Evolutionary conservation across 352 stramenopile species (phyloP), one percentile per base, ranked within the genome.

Genomic region (Phytophthora brassicae): DNA sequence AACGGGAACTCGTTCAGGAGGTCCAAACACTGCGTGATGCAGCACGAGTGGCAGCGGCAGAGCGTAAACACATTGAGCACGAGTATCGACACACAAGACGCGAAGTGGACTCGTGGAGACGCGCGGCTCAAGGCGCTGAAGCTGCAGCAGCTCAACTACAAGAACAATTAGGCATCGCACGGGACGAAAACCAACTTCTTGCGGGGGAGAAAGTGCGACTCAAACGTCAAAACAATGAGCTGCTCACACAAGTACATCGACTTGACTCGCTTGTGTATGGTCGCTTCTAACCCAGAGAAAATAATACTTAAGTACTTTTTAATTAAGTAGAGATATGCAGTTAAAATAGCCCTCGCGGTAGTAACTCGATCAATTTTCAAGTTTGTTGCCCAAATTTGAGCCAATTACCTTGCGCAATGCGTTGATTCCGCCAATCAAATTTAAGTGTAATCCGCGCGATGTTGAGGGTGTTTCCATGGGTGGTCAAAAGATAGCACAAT

Each of bases 221-320:
- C 24, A 77, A 87, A 62, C 75, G 77, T 12, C 81, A 90, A 44
- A 93, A 93, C 70, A 76, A 74, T 47, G 81, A 93, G 60, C 63
- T 94, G 4, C 55, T 84, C 4, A 75, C 79, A 4, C 82, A 92
- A 17, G 82, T 94, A 8, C 80, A 89, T 63, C 81, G 84, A 4
- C 75, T 90, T 33, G 82, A 92, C 51, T 84, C 80, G 14, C 72
- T 92, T 22, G 81, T 92, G 38, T 90, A 92, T 55, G 81, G 81
- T 1, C 80, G 81, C 2, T 91, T 93, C 67, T 90, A 74, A n/a
- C n/a, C n/a, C n/a, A n/a, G n/a, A n/a, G n/a, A n/a, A n/a, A n/a
- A n/a, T n/a, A n/a, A n/a, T n/a, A n/a, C n/a, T n/a, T n/a, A n/a
- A n/a, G n/a, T n/a, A n/a, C n/a, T n/a, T n/a, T n/a, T n/a, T n/a